Evolutionary conservation across 2,329 filamentous ascomycete genomes (phyloP).

Genomic region (Hymenoscyphus occultus): DNA sequence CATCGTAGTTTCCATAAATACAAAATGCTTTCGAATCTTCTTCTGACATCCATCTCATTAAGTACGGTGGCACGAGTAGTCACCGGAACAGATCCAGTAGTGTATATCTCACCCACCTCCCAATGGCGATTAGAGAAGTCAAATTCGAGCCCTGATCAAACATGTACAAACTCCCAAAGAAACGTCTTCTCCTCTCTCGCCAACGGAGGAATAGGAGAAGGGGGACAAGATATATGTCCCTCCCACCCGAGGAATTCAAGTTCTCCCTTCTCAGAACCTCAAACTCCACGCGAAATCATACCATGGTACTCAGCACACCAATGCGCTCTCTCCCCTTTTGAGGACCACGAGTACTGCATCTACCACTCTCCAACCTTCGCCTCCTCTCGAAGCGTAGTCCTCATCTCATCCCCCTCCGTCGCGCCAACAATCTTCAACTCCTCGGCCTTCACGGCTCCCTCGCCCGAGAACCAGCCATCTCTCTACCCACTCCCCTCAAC

Average conservation of each 20-base stretch:
- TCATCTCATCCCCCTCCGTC: not conserved
- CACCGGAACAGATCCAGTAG: not conserved
- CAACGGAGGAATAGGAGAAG: not conserved
- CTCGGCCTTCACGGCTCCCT: not conserved
- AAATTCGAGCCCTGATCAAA: not conserved
- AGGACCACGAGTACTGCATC: not conserved
- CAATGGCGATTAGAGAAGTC: not conserved
- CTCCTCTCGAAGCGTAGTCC: not conserved
- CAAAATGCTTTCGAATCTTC: not conserved
- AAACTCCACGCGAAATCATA: not conserved
- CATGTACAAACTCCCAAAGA: not conserved
- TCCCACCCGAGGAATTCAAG: not conserved
- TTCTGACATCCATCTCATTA: not conserved
- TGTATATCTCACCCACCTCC: not conserved
- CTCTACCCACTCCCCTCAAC: not conserved
- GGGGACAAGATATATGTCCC: not conserved
- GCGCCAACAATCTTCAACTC: not conserved
- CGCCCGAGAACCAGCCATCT: not conserved
- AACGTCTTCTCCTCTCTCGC: not conserved
- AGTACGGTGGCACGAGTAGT: not conserved
- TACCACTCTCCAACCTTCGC: constrained; percentile 1
- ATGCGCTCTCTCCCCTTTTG: not conserved
- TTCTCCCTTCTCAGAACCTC: not conserved
- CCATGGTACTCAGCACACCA: not conserved
- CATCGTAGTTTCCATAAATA: not conserved